phyloP scores from a whole-genome alignment of 2,329 filamentous ascomycete genomes.

The Penicillium corylophilum region DNA sequence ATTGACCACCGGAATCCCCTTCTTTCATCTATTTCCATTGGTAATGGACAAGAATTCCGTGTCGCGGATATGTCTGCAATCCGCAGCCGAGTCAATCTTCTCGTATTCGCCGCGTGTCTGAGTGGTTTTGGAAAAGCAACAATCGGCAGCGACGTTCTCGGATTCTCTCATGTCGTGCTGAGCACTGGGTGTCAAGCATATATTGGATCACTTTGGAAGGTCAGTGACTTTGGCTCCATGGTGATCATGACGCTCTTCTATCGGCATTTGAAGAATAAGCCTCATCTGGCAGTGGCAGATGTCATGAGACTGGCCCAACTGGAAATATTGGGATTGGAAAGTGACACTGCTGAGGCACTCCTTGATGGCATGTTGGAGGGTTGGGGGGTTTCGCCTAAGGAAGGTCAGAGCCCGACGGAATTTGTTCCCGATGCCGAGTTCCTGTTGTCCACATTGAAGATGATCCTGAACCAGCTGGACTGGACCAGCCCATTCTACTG shows the following conservation, averaged over 20 bases:
- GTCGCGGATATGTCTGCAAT: conserved; percentile 26
- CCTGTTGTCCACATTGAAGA: conserved; percentile 18
- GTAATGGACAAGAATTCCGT: conserved; percentile 25
- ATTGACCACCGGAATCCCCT: conserved; percentile 22
- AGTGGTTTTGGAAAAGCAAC: conserved; percentile 25
- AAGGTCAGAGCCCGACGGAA: conserved; percentile 9
- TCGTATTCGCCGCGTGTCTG: conserved; percentile 28
- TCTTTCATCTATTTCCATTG: conserved; percentile 27
- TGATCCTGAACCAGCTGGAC: conserved; percentile 24
- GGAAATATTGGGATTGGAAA: conserved; percentile 19
- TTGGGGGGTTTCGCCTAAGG: conserved; percentile 3
- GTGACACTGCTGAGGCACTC: conserved; percentile 13
- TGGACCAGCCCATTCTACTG: conserved; percentile 27
- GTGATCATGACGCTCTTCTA: conserved; percentile 27
- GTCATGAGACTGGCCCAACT: conserved; percentile 19
- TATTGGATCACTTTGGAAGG: conserved; percentile 26
- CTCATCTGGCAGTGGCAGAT: conserved; percentile 12
- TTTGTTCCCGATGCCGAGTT: conserved; percentile 23
- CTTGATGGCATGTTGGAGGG: conserved; percentile 20
- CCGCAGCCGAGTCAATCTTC: conserved; percentile 20
- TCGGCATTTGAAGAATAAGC: conserved; percentile 16
- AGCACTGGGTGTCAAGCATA: conserved; percentile 28
- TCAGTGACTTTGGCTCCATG: conserved; percentile 28
- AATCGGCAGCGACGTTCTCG: conserved; percentile 23
- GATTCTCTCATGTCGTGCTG: conserved; percentile 27